A percentile compares a stretch with the other conserved stretches of the same genome.
Conservation (phyloP, 2,329 filamentous ascomycete species). For the Podosphaera fusca region DNA sequence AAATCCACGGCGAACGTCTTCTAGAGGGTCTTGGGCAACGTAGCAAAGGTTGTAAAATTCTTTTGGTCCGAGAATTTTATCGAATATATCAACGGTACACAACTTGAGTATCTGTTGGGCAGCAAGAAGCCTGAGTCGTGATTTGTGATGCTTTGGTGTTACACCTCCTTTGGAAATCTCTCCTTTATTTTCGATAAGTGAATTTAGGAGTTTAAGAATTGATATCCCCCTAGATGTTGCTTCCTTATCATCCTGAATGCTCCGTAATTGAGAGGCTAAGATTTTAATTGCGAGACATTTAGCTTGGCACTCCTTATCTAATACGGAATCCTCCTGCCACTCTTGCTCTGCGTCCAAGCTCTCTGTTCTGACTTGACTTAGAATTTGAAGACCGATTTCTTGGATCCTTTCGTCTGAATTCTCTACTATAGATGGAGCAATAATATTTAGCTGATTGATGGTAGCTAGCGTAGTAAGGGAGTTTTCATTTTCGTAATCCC, state of each 20-base stretch:
- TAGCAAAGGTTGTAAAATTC: slow-evolving; percentile 68
- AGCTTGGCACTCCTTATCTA: slow-evolving; percentile 62
- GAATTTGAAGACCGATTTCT: slow-evolving; percentile 51
- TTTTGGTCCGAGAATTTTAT: slow-evolving; percentile 45
- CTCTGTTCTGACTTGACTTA: slow-evolving; percentile 46
- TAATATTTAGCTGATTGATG: slow-evolving; percentile 51
- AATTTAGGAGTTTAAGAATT: slow-evolving; percentile 59
- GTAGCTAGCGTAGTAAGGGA: slow-evolving; percentile 56
- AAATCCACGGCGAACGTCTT: slow-evolving; percentile 56
- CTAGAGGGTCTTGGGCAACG: slow-evolving; percentile 54
- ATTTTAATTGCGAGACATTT: slow-evolving; percentile 70
- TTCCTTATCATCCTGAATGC: slow-evolving; percentile 25
- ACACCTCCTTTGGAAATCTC: slow-evolving; percentile 55
- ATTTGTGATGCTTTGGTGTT: slow-evolving; percentile 56
- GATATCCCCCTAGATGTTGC: slow-evolving; percentile 37
- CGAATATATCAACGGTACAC: slow-evolving; percentile 52
- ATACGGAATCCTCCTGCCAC: slow-evolving; percentile 43
- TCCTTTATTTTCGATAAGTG: slow-evolving; percentile 50
- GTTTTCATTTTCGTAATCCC: slow-evolving; percentile 46
- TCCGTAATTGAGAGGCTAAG: slow-evolving; percentile 65
- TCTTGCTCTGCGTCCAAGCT: slow-evolving; percentile 30
- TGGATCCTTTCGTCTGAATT: slow-evolving; percentile 57
- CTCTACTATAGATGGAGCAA: slow-evolving; percentile 48
- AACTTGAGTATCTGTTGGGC: slow-evolving; percentile 67
- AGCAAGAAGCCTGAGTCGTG: slow-evolving; percentile 60